Percentiles rank a stretch among this genome's conserved stretches.
Evolutionary conservation across 306 rosid species (phyloP).

Genomic region (Vigna nakashimae): DNA sequence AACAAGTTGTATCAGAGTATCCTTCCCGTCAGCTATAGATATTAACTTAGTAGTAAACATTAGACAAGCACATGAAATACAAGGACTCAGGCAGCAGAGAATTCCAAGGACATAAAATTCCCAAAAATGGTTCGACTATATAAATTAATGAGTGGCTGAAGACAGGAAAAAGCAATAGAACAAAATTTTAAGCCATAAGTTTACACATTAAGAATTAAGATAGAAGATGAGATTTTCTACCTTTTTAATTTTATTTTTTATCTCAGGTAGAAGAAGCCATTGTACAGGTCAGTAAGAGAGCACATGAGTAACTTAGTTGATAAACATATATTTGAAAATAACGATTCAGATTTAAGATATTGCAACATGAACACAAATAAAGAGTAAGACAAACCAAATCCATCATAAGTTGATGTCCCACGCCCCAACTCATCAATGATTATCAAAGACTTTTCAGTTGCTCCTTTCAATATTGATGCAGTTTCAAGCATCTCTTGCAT

Average conservation of each 20-base stretch:
- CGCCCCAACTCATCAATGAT: slow-evolving; percentile 98
- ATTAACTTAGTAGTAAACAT: background rate
- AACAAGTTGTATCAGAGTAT: background rate
- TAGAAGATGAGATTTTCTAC: background rate
- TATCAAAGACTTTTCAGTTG: slow-evolving; percentile 88
- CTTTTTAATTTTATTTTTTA: background rate
- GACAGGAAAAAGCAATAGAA: background rate
- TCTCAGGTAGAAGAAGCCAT: slow-evolving; percentile 19
- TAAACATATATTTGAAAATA: slow-evolving; percentile 30
- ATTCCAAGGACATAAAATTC: background rate
- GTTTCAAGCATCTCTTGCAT: slow-evolving; percentile 99
- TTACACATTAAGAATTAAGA: background rate
- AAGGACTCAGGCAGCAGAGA: background rate
- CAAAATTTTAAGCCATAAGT: background rate
- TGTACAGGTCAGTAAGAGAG: slow-evolving; percentile 15
- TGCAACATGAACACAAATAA: slow-evolving; percentile 39
- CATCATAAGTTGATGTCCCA: slow-evolving; percentile 98
- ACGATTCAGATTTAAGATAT: slow-evolving; percentile 25
- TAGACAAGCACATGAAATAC: background rate
- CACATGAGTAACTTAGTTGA: slow-evolving; percentile 27
- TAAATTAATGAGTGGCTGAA: background rate
- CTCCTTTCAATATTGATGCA: slow-evolving; percentile 93
- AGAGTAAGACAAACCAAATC: slow-evolving; percentile 80
- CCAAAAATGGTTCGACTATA: background rate
- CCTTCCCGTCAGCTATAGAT: background rate